Base-by-base conservation (phyloP, 2,329 filamentous ascomycete species). In the Fusarium ramigenum region DNA sequence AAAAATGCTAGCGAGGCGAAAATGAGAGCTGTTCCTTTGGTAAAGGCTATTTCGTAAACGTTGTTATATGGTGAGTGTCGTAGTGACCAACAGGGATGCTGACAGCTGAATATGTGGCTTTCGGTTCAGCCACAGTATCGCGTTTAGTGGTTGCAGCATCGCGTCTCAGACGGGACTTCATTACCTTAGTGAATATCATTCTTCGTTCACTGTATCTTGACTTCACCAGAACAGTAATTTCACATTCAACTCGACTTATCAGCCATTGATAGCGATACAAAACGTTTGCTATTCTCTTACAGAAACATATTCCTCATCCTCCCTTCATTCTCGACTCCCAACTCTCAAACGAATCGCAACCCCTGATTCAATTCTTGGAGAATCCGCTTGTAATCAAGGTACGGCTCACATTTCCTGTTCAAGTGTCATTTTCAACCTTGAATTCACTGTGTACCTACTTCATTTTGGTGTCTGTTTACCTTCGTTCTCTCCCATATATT, bases 91-190 rank as follows among this genome's bases (percentile, higher is more conserved):
- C 46, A 60, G 47, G 68, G 60, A 71, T 68, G 63, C 58, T 73
- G 63, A 73, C 54, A 44, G 60, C 40, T 40, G 52, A 53, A 49
- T n/a, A 61, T 74, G 76, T 78, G 76, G 76, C 76, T 70, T 76
- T 74, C 46, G 54, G 52, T 43, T 49, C 64, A 77, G 72, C 67
- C 69, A 77, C 69, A 70, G 62, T 58, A 23, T 44, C 78, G 78
- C 78, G 78, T 79, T 78, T 74, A 79, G 78, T 79, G 78, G 73
- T 78, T 78, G 67, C 75, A 78, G 73, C 43, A 64, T 72, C 72
- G 68, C 72, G 71, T 74, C 42, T 54, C 42, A 44, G 42, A 44
- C 42, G 21, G n/a, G 36, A n/a, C 40, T 40, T 52, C 32, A 52
- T 34, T 34, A 30, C 30, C 30, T 34, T n/a, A 36, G 49, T 52